Base-by-base conservation (phyloP, 495 filamentous ascomycete species). In the Staphylotrichum longicolle region DNA sequence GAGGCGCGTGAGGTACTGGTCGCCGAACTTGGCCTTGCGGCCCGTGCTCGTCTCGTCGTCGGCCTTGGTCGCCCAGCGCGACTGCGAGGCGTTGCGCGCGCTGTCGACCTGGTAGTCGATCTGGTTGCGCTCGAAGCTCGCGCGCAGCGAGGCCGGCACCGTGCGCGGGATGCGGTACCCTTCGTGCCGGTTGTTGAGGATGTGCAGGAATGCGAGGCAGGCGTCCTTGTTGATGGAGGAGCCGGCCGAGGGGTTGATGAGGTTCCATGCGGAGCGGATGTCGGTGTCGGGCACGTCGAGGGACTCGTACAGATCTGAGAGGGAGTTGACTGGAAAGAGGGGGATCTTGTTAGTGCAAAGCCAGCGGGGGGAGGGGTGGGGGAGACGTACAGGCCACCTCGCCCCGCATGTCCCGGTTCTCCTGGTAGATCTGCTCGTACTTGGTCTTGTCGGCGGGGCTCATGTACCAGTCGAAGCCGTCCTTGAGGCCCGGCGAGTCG, bases 381-480 rank as follows among this genome's bases (percentile, higher is more conserved):
- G 40, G 32, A 51, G 40, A 74, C 85, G 64, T 71, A 92, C 89
- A 97, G 46, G 87, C 80, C 62, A 96, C 83, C 70, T 95, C 87
- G 60, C 94, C 94, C 46, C 91, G 88, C 63, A 85, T 83, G 72
- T 92, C 89, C 54, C 90, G 84, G 74, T 91, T 93, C 63, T 94
- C 89, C 60, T 84, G 88, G 74, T 97, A 98, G 72, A 98, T 98
- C 51, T 91, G 89, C 72, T 96, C 90, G 75, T 98, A 98, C 76
- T 95, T 96, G 57, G 85, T 69, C 75, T 91, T 93, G 72, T 98
- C 92, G 45, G 79, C 74, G 2, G 94, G 94, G 62, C 84, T 89
- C 92, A 98, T 98, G 76, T 98, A 98, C 94, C 94, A 98, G 74
- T 98, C 94, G 74, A 98, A 98, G 1, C 93, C 92, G 75, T 96